These are phyloP conservation scores for Ceratocystis harringtonii DNA, from an alignment of 2,329 filamentous ascomycete genomes.

Conservation along the genomic window DNA sequence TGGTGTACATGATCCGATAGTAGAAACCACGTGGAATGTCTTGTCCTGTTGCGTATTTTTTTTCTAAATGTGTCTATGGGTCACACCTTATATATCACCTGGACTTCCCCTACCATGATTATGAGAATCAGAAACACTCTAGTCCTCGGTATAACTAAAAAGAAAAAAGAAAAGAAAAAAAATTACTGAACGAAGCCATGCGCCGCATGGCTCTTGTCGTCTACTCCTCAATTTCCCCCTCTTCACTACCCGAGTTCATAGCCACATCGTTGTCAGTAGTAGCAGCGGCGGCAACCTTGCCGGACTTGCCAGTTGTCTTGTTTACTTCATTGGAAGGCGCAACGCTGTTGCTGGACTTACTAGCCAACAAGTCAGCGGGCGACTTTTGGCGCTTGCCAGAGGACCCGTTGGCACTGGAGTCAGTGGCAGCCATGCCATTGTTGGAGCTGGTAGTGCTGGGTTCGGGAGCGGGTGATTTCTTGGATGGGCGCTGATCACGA, in stretches of 20 bases:
- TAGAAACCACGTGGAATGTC: background rate
- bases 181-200: background rate
- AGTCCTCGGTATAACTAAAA: background rate
- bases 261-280: constrained; percentile 13
- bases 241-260: constrained; percentile 77
- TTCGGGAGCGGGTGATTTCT: constrained; percentile 20
- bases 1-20: no score
- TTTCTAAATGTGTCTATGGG: background rate
- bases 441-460: constrained; percentile 27
- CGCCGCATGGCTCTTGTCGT: no score
- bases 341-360: background rate
- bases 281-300: background rate
- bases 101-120: background rate
- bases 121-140: background rate
- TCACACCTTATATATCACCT: background rate
- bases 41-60: background rate
- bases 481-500: constrained; percentile 37
- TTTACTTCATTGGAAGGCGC: background rate
- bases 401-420: constrained; percentile 22
- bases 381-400: constrained; percentile 14
- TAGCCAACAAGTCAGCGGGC: constrained; percentile 2
- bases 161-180: background rate
- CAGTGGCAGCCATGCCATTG: constrained; percentile 27
- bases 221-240: constrained; percentile 85
- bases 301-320: background rate